Evolutionary conservation across 305 asterid genomes (phyloP), one percentile per base, ranked within the genome.

Genomic region (Plantago coronopus): DNA sequence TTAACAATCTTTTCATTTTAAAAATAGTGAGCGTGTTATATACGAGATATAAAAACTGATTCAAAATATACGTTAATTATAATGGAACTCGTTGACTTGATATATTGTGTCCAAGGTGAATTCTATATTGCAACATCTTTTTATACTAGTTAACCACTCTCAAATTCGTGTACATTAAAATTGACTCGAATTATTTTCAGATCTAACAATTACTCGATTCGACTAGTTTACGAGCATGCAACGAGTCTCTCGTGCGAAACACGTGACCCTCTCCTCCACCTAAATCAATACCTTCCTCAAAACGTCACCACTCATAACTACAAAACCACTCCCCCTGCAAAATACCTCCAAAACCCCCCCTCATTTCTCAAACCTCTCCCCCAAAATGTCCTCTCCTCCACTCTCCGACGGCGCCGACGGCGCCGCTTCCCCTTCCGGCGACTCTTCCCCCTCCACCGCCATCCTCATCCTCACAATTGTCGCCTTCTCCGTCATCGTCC

Each of bases 401-500:
- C 70, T 79, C 63, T 66, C 23, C 7, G 58, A 37, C 64, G 69
- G 74, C 59, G 71, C 66, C 47, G 17, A 50, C 63, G 3, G 55
- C 10, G 11, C 17, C 66, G 40, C 59, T 3, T 27, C 70, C 27
- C 64, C 55, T 47, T 7, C 40, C 40, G 1, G 2, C 40, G 2
- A 7, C 11, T 34, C 40, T 34, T 34, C 34, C 81, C 0, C 12
- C 80, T 0, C 17, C 78, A 7, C 17, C 81, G 19, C 42, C 76
- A 0, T 31, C 84, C 1, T 17, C 64, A 0, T 66, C 82, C 6
- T 15, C 73, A 0, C 54, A 85, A 17, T 68, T 91, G 59, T 93
- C 17, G 87, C 95, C 5, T 87, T 95, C 1, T 85, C 95, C 4
- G 72, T 87, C 6, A 70, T 93, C 29, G 77, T 82, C 67, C 79